Evolutionary conservation across 2,329 filamentous ascomycete species (phyloP), one percentile per base, ranked within the genome.

Genomic region (Pyrenophora seminiperda): DNA sequence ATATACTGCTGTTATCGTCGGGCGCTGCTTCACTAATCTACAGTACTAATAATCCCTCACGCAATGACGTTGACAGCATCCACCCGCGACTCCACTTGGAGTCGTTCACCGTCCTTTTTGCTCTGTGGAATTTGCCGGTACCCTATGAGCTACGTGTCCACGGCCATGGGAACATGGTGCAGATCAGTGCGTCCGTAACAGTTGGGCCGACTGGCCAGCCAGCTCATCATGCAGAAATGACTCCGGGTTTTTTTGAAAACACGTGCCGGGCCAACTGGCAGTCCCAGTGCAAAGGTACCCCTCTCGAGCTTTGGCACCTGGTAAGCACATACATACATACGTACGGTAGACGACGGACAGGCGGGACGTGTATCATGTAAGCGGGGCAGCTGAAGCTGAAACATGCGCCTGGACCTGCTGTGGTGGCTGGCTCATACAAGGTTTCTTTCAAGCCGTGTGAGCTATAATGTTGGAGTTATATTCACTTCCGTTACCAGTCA

Each of bases 81-180:
- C 59, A 66, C 64, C 63, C 53, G 61, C 50, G 54, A 47, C 46
- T 30, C 32, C 34, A 42, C 38, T 49, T 49, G 45, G 55, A 48
- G 50, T 51, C 51, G 51, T 59, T 52, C 59, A 42, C 49, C 48
- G 15, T 58, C 39, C 50, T 53, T 52, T 42, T 43, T 20, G 43
- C 55, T 44, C 39, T 17, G 30, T 33, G 17, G 24, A 36, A 44
- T 40, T 40, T 53, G 54, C 51, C 41, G 70, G 70, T 73, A 73
- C 49, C 70, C 71, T 72, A 72, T 73, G 56, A 71, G 60, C 58
- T 56, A 50, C 56, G 27, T 58, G 63, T 56, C 71, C 71, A 63
- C 54, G 42, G 54, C 61, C 56, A 54, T 59, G 71, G 71, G 55
- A 62, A 48, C 51, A 40, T 31, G 38, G n/a, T 56, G 59, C 49